Evolutionary conservation across 2,329 filamentous ascomycete genomes (phyloP), one percentile per base, ranked within the genome.

Genomic region (Thermochaetoides dissita): DNA sequence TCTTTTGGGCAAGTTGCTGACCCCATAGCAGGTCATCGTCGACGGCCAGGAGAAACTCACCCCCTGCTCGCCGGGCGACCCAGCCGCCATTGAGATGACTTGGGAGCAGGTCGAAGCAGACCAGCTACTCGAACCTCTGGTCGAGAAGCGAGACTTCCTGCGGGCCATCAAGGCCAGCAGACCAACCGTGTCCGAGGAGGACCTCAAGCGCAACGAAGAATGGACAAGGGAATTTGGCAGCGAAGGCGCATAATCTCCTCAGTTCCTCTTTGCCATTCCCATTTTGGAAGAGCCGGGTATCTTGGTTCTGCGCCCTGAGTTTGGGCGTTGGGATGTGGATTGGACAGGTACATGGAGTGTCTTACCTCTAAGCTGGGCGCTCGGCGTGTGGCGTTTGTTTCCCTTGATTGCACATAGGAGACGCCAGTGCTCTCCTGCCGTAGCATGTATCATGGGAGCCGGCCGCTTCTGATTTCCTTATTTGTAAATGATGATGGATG

Each of bases 171-270:
- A 86, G 57, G 78, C 80, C 37, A 85, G 85, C 39, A 70, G 91
- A 56, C 91, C 91, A 17, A 96, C 91, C 0, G 91, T 98, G 41
- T 91, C 86, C 40, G 71, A 75, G 39, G 86, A 87, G 39, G 93
- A 98, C 58, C 71, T 98, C 37, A 72, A 77, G 51, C 74, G 76
- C 55, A 95, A 89, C 60, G 72, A 83, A 37, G 87, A 95, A 36
- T 98, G 91, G 91, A 98, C 91, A 8, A 75, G 81, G 55, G 88
- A 96, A 64, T 96, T 96, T 64, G 89, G 89, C 43, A 94, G 86
- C 58, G 89, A 95, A 60, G 89, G 89, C 11, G 68, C 70, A 51
- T 74, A 55, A 47, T 4, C 8, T 12, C 7, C 7, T 7, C 28
- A 29, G 17, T 24, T 24, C 17, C 3, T 24, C 17, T 24, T 3